Evolutionary conservation across 1,284 basidiomycete species (phyloP).

Genomic region (Ganoderma multipileum): DNA sequence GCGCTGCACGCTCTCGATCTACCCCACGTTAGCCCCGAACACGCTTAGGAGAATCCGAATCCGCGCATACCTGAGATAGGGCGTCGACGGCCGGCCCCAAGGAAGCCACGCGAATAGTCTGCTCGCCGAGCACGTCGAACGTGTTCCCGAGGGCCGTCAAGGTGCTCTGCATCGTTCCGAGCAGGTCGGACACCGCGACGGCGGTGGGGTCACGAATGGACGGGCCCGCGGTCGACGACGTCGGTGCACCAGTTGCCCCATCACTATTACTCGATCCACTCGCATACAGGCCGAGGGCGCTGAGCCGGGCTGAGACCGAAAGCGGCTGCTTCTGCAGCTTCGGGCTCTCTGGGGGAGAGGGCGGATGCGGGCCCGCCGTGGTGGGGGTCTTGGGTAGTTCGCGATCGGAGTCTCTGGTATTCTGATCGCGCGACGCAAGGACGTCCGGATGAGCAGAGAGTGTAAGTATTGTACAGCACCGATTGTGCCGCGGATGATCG

Average conservation of each 20-base stretch:
- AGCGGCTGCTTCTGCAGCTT: not conserved
- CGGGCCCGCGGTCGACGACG: conserved; percentile 25
- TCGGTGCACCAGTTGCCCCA: not conserved
- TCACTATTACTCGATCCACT: not conserved
- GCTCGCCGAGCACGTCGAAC: conserved; percentile 52
- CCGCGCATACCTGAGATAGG: conserved; percentile 47
- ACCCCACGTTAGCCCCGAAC: not conserved
- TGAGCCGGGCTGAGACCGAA: not conserved
- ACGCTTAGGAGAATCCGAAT: not conserved
- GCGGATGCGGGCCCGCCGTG: not conserved
- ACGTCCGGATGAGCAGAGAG: not conserved
- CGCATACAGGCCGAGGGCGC: not conserved
- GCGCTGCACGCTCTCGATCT: conserved; percentile 48
- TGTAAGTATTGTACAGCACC: not conserved
- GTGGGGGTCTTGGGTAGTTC: not conserved
- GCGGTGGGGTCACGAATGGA: conserved; percentile 35
- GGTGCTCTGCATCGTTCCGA: conserved; percentile 51
- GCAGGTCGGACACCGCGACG: conserved; percentile 48
- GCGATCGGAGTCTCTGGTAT: not conserved
- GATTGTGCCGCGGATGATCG: not conserved
- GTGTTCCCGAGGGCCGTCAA: conserved; percentile 46
- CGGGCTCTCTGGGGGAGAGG: not conserved
- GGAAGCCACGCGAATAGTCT: conserved; percentile 50
- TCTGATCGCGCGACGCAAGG: not conserved
- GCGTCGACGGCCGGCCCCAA: conserved; percentile 52